These are phyloP conservation scores for Acer saccharum DNA, from an alignment of 345 rosid genomes.

Conservation along the genomic window DNA sequence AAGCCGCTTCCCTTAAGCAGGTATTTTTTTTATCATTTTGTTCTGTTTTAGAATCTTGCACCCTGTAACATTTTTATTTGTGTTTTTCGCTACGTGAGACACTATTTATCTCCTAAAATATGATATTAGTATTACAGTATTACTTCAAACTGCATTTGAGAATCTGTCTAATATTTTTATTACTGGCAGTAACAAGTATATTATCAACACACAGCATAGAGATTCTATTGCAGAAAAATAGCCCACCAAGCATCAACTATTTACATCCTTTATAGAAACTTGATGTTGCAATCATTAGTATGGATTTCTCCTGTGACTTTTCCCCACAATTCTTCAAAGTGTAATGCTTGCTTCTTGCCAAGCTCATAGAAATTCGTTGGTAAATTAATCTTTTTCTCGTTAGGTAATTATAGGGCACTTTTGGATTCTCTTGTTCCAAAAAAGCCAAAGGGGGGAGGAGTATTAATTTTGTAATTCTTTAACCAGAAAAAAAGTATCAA, in stretches of 20 bases:
- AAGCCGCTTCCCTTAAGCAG: constrained; percentile 85
- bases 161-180: background rate
- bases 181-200: background rate
- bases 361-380: background rate
- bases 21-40: constrained; percentile 34
- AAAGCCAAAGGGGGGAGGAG: background rate
- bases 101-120: background rate
- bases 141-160: background rate
- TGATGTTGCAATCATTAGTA: background rate
- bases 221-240: background rate
- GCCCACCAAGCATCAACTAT: background rate
- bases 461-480: background rate
- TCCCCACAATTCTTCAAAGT: background rate
- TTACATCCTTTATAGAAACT: background rate
- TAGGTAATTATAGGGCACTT: background rate
- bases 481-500: background rate
- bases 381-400: background rate
- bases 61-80: background rate
- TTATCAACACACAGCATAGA: background rate
- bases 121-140: background rate
- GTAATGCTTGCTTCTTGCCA: background rate
- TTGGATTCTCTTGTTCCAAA: background rate
- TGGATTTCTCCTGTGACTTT: background rate
- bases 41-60: background rate
- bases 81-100: background rate